phyloP scores from a whole-genome alignment of 176 grass and related monocot species.

The Microstegium vimineum region DNA sequence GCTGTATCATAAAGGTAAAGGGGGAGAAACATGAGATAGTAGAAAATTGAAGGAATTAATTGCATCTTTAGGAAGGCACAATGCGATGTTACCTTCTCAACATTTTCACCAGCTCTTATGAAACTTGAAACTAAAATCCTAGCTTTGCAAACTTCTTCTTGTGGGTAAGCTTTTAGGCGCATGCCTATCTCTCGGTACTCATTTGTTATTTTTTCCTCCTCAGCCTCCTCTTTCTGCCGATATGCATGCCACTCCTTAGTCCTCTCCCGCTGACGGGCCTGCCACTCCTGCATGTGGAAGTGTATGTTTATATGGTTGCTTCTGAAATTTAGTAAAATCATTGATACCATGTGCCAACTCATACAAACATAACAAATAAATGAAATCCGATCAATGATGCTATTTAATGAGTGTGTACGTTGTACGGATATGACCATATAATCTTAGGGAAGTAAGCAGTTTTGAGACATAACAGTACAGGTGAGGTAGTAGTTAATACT shows the following conservation, averaged over 20 bases:
- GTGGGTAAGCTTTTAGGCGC: conserved; percentile 84
- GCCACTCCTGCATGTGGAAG: conserved; percentile 71
- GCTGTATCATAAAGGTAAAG: background rate
- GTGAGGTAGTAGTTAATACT: background rate
- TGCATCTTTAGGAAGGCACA: background rate
- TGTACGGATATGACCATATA: background rate
- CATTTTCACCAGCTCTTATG: conserved; percentile 67
- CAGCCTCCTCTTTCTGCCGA: conserved; percentile 71
- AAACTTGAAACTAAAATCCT: conserved; percentile 92
- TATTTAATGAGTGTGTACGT: background rate
- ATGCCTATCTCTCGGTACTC: conserved; percentile 89
- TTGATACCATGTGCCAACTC: background rate
- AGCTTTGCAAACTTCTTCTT: conserved; percentile 86
- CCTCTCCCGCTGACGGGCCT: conserved; percentile 63
- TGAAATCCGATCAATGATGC: background rate
- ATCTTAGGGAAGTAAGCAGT: background rate
- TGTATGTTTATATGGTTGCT: background rate
- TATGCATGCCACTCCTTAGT: conserved; percentile 89
- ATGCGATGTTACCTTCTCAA: conserved; percentile 63
- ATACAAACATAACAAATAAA: background rate
- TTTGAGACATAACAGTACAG: background rate
- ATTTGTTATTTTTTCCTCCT: conserved; percentile 65
- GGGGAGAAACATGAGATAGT: background rate
- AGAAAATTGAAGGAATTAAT: background rate
- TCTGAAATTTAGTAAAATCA: background rate